Conservation (phyloP, 2,329 filamentous ascomycete species). For the Hypomyces perniciosus region DNA sequence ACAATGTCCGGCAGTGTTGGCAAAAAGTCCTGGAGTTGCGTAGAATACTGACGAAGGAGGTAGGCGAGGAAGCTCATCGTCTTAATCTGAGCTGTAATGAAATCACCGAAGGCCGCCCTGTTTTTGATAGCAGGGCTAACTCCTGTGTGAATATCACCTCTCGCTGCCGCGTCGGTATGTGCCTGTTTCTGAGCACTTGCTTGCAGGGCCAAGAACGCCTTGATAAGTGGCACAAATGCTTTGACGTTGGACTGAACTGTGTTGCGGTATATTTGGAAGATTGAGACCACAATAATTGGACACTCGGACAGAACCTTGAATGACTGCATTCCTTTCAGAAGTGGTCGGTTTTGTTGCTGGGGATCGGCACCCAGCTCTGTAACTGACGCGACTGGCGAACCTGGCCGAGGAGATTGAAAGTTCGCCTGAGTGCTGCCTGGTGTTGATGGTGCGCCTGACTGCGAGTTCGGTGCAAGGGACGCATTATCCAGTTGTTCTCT, state of each 20-base stretch:
- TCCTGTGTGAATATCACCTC: conserved; percentile 80
- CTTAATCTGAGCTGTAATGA: conserved; percentile 97
- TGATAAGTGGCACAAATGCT: conserved; percentile 89
- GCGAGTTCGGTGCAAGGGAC: conserved; percentile 45
- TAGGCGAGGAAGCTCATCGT: conserved; percentile 99
- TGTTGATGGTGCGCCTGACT: conserved; percentile 58
- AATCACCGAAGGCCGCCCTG: conserved; percentile 88
- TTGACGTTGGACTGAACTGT: conserved; percentile 81
- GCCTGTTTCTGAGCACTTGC: conserved; percentile 90
- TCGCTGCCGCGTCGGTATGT: conserved; percentile 74
- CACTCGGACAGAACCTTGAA: conserved; percentile 98
- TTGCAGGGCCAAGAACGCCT: conserved; percentile 79
- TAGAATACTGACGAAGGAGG: conserved; percentile 78
- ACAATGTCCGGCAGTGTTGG: conserved; percentile 81
- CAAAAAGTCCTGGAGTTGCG: conserved; percentile 82
- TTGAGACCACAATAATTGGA: conserved; percentile 96
- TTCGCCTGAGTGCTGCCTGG: conserved; percentile 59
- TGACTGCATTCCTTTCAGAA: conserved; percentile 93
- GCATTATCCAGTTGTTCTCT: conserved; percentile 87
- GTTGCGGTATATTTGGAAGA: conserved; percentile 86
- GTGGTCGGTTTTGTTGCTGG: conserved; percentile 73
- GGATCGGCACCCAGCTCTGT: conserved; percentile 74
- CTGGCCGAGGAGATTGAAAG: conserved; percentile 83
- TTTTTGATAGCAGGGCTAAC: conserved; percentile 93
- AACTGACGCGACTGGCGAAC: conserved; percentile 78